Conservation (phyloP, 164 flowering plant species). For the Annona cherimola region DNA sequence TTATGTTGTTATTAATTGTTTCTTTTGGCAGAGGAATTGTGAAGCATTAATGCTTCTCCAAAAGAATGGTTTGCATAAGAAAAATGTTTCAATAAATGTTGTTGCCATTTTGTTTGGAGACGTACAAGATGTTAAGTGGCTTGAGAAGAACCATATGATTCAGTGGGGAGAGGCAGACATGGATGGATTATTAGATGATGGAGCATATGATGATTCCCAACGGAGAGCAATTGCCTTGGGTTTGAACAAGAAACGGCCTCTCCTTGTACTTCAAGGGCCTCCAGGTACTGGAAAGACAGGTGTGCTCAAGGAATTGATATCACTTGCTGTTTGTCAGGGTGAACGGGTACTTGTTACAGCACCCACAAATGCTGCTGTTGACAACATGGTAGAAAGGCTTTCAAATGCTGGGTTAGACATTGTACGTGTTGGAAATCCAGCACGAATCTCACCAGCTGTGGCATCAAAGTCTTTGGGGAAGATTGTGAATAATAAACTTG, state of each 20-base stretch:
- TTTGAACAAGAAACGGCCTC: conserved; percentile 70
- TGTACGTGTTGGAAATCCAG: conserved; percentile 94
- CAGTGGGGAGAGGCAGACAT: conserved; percentile 52
- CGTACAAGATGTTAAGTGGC: conserved; percentile 54
- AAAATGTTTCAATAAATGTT: conserved; percentile 64
- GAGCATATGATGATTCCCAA: conserved; percentile 60
- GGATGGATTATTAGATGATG: conserved; percentile 25
- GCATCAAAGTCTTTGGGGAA: conserved; percentile 74
- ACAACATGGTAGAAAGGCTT: conserved; percentile 90
- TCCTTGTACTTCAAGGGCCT: conserved; percentile 75
- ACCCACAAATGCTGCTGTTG: conserved; percentile 93
- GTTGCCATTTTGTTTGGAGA: conserved; percentile 85
- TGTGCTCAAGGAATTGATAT: conserved; percentile 65
- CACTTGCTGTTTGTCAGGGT: conserved; percentile 64
- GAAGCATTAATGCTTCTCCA: conserved; percentile 94
- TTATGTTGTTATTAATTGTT: conserved; percentile 3
- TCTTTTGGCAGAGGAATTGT: conserved; percentile 64
- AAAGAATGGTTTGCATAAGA: conserved; percentile 81
- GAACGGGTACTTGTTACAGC: conserved; percentile 93
- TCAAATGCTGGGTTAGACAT: conserved; percentile 51
- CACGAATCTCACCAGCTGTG: conserved; percentile 66
- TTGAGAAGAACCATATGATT: conserved; percentile 49
- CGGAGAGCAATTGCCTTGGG: conserved; percentile 65
- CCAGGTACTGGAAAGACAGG: conserved; percentile 95
- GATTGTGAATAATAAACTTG: conserved; percentile 66